A percentile compares a stretch with the other conserved stretches of the same genome.
These are phyloP conservation scores for Tylopilus plumbeoviolaceoides DNA, from an alignment of 768 basidiomycete species.

Conservation along the genomic window DNA sequence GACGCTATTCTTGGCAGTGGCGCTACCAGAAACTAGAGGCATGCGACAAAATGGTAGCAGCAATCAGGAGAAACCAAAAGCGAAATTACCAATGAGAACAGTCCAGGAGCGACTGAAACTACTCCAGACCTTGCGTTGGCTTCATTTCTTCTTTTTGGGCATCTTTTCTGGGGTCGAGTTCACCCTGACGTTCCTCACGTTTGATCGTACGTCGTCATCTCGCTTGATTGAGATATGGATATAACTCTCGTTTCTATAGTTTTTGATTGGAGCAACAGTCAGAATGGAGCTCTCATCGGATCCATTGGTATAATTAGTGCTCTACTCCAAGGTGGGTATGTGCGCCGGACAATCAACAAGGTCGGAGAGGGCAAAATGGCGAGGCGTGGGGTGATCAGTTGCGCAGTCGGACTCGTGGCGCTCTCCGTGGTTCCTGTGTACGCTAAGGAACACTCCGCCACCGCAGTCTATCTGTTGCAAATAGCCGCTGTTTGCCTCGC, in stretches of 20 bases:
- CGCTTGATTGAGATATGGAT: background rate
- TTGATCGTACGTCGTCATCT: slow-evolving; percentile 58
- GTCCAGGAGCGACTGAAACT: slow-evolving; percentile 49
- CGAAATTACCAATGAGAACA: slow-evolving; percentile 15
- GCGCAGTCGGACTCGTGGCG: slow-evolving; percentile 63
- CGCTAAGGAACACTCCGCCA: slow-evolving; percentile 35
- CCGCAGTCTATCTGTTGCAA: slow-evolving; percentile 54
- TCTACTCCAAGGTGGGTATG: slow-evolving; percentile 90
- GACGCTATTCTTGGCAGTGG: slow-evolving; percentile 69
- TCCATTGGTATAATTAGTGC: slow-evolving; percentile 91
- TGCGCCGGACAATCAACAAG: slow-evolving; percentile 72
- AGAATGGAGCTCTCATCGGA: slow-evolving; percentile 81
- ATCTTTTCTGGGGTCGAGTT: slow-evolving; percentile 96
- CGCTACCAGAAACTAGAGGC: slow-evolving; percentile 84
- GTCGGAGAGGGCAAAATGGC: slow-evolving; percentile 83
- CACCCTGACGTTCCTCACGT: slow-evolving; percentile 92
- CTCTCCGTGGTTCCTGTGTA: slow-evolving; percentile 69
- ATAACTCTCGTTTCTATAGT: slow-evolving; percentile 41
- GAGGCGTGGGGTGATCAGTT: slow-evolving; percentile 70
- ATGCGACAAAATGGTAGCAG: slow-evolving; percentile 24
- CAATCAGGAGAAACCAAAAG: slow-evolving; percentile 11
- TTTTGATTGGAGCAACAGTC: slow-evolving; percentile 83
- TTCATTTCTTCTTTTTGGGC: slow-evolving; percentile 85
- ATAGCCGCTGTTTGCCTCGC: slow-evolving; percentile 81
- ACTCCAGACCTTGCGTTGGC: slow-evolving; percentile 55